Conservation (phyloP, 805 yeast genomes). For the Metschnikowia amazonensis region DNA sequence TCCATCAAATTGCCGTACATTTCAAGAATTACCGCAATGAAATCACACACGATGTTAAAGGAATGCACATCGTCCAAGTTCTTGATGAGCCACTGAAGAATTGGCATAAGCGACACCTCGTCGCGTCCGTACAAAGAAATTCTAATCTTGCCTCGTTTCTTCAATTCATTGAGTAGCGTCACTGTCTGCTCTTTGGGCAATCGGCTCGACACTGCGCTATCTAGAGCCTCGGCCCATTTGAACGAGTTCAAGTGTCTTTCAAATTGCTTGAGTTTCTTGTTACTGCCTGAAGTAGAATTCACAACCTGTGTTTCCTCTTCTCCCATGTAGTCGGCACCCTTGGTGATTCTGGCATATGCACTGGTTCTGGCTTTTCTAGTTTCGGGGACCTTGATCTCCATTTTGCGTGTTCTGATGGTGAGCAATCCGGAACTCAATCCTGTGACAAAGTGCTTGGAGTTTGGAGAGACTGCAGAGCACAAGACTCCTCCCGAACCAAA, state of each 20-base stretch:
- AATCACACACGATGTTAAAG: constrained; percentile 60
- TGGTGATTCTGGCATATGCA: constrained; percentile 75
- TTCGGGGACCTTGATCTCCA: constrained; percentile 53
- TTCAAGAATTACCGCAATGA: constrained; percentile 62
- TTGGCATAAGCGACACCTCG: constrained; percentile 79
- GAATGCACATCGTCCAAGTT: constrained; percentile 78
- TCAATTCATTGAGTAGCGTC: constrained; percentile 81
- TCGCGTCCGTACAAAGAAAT: constrained; percentile 80
- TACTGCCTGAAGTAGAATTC: constrained; percentile 47
- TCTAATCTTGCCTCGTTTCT: constrained; percentile 82
- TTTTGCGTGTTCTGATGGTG: constrained; percentile 82
- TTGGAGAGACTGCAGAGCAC: constrained; percentile 84
- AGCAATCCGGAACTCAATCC: constrained; percentile 88
- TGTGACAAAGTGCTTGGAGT: constrained; percentile 79
- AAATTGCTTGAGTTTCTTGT: constrained; percentile 69
- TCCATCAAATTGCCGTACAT: constrained; percentile 74
- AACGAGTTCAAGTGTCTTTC: constrained; percentile 84
- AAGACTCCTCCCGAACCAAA: constrained; percentile 86
- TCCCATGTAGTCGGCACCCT: constrained; percentile 89
- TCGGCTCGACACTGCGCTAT: constrained; percentile 77
- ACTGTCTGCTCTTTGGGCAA: constrained; percentile 75
- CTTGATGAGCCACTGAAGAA: constrained; percentile 77
- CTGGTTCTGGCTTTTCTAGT: constrained; percentile 50
- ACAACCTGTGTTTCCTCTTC: constrained; percentile 76
- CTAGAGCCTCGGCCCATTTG: constrained; percentile 90